Conservation (phyloP, 768 basidiomycete species). For the Lactarius akahatsu region DNA sequence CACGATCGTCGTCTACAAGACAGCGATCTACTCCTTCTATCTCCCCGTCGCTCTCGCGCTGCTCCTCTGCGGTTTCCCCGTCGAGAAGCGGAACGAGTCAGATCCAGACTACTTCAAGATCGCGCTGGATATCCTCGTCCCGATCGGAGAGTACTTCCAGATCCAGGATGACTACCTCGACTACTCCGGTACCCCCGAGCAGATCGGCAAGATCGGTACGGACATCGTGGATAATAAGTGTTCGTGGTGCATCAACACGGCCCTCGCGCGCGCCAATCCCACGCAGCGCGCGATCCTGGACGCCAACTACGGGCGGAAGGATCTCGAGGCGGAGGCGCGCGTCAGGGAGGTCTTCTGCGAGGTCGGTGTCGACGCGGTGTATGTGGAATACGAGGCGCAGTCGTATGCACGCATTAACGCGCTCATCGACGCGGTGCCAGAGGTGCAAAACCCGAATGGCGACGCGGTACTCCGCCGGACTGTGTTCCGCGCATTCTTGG, state of each 20-base stretch:
- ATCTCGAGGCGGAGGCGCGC: slow-evolving; percentile 52
- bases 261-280: slow-evolving; percentile 56
- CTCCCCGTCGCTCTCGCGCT: slow-evolving; percentile 95
- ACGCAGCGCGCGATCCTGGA: slow-evolving; percentile 60
- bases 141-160: slow-evolving; percentile 98
- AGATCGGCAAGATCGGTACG: slow-evolving; percentile 95
- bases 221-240: slow-evolving; percentile 99
- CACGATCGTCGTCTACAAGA: slow-evolving; percentile 95
- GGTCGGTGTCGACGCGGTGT: slow-evolving; percentile 64
- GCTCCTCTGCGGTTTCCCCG: slow-evolving; percentile 67
- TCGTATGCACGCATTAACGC: slow-evolving; percentile 63
- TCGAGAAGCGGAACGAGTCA: slow-evolving; percentile 45
- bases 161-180: slow-evolving; percentile 98
- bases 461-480: slow-evolving; percentile 51
- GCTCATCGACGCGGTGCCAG: slow-evolving; percentile 73
- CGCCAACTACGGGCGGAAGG: slow-evolving; percentile 64
- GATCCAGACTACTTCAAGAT: slow-evolving; percentile 63
- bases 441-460: slow-evolving; percentile 39
- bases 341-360: slow-evolving; percentile 74
- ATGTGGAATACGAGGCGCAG: slow-evolving; percentile 75
- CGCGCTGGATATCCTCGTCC: slow-evolving; percentile 79
- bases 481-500: slow-evolving; percentile 83
- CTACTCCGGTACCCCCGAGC: slow-evolving; percentile 83
- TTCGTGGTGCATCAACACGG: slow-evolving; percentile 92
- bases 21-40: slow-evolving; percentile 97